Conservation (phyloP, 2,329 filamentous ascomycete genomes). For the Colletotrichum euphorbiae region DNA sequence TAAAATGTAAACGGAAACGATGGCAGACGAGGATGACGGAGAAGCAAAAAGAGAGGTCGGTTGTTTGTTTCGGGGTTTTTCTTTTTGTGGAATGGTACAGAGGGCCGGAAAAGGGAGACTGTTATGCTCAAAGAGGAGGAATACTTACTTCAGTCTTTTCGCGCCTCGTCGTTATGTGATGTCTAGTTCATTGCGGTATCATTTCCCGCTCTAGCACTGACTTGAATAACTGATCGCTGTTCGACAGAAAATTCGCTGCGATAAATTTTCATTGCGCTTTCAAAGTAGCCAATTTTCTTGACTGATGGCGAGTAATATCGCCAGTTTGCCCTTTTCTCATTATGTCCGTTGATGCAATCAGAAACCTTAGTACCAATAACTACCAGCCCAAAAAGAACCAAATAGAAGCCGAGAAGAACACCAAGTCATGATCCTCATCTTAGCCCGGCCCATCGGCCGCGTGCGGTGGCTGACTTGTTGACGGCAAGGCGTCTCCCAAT, state of each 20-base stretch:
- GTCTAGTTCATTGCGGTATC: no score
- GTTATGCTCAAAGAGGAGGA: no score
- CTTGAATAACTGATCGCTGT: no score
- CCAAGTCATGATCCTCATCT: conserved; percentile 16
- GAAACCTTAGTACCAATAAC: not conserved
- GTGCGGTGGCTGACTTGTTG: conserved; percentile 54
- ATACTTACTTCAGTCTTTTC: no score
- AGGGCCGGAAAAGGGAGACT: no score
- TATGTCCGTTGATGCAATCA: not conserved
- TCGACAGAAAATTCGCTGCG: no score
- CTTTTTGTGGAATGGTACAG: no score
- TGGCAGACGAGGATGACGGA: not conserved
- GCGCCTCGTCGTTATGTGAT: no score
- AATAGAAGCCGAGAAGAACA: not conserved
- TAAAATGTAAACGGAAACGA: not conserved
- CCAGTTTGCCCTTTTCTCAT: not conserved
- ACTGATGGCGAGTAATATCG: not conserved
- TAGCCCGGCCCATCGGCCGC: conserved; percentile 54
- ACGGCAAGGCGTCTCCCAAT: conserved; percentile 85
- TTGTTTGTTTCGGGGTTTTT: no score
- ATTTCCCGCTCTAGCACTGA: no score
- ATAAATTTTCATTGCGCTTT: no score
- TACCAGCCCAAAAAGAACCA: not conserved
- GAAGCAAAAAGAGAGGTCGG: no score
- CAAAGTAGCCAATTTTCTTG: not conserved